Evolutionary conservation across 1,284 basidiomycete genomes (phyloP).

Genomic region (Irpex sp.): DNA sequence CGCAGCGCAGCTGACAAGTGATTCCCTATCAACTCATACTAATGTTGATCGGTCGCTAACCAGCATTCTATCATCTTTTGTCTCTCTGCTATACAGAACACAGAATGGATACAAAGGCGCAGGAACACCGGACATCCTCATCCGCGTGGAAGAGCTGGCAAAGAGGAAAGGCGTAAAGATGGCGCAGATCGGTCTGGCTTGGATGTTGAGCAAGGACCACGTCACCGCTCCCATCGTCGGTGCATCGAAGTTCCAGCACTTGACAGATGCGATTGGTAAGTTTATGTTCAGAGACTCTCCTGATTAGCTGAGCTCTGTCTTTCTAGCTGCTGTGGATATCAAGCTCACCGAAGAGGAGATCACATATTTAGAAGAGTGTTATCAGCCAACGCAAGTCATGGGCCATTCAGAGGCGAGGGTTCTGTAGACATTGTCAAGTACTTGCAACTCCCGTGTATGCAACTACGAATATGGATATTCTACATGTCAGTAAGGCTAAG

Average conservation of each 20-base stretch:
- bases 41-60: not conserved
- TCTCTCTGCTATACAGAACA: not conserved
- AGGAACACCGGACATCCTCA: not conserved
- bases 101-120: not conserved
- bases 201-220: slow-evolving; percentile 37
- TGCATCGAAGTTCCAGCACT: slow-evolving; percentile 35
- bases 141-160: slow-evolving; percentile 48
- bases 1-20: slow-evolving; percentile 12
- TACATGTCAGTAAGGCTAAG: too few species aligned
- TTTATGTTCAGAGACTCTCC: not conserved
- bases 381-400: slow-evolving; percentile 11
- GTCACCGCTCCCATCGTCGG: slow-evolving; percentile 54
- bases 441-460: not conserved
- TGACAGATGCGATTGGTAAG: slow-evolving; percentile 3
- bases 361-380: slow-evolving; percentile 25
- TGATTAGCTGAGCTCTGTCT: not conserved
- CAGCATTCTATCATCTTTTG: not conserved
- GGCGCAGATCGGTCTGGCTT: slow-evolving; percentile 56
- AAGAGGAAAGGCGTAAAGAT: slow-evolving; percentile 48
- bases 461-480: not conserved
- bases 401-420: slow-evolving; percentile 7
- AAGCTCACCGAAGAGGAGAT: slow-evolving; percentile 26
- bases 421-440: not conserved
- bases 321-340: slow-evolving; percentile 26
- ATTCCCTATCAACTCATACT: not conserved